A percentile compares a stretch with the other conserved stretches of the same genome.
Evolutionary conservation across 371 early-diverging fungal genomes (phyloP).

Genomic region (Cokeromyces recurvatus): DNA sequence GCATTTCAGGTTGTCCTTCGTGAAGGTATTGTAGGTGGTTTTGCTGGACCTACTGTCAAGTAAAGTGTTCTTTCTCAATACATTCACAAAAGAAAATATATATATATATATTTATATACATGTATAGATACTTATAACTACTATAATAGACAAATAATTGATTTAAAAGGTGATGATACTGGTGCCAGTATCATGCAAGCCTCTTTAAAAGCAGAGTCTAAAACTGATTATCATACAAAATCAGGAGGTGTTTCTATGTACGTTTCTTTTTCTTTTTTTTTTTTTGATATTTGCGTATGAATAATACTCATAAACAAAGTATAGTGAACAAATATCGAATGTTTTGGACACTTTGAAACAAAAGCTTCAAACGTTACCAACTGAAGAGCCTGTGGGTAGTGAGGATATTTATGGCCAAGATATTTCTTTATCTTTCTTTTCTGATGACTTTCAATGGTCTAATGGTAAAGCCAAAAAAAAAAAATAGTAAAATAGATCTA

Average conservation of each 20-base stretch:
- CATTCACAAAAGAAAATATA: no score
- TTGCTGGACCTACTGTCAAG: slow-evolving; percentile 36
- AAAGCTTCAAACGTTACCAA: slow-evolving; percentile 26
- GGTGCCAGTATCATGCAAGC: slow-evolving; percentile 32
- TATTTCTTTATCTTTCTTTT: slow-evolving; percentile 30
- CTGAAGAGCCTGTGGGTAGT: slow-evolving; percentile 39
- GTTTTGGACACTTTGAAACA: slow-evolving; percentile 12
- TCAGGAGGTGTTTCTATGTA: slow-evolving; percentile 29
- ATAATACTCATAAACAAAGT: slow-evolving; percentile 4
- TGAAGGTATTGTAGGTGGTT: slow-evolving; percentile 44
- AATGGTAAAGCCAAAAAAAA: slow-evolving; percentile 27
- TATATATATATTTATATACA: no score
- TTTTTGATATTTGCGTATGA: neutral
- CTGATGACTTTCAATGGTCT: slow-evolving; percentile 44
- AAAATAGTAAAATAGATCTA: neutral
- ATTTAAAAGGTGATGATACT: slow-evolving; percentile 29
- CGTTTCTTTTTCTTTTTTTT: slow-evolving; percentile 6
- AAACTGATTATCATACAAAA: slow-evolving; percentile 25
- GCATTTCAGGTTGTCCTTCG: slow-evolving; percentile 30
- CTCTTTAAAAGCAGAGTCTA: slow-evolving; percentile 28
- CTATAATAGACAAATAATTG: slow-evolving; percentile 25
- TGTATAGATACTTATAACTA: no score
- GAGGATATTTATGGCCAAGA: slow-evolving; percentile 49
- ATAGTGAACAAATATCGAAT: slow-evolving; percentile 12
- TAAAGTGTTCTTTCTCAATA: slow-evolving; percentile 18